Evolutionary conservation across 306 rosid species (phyloP).

Genomic region (Psophocarpus tetragonolobus): DNA sequence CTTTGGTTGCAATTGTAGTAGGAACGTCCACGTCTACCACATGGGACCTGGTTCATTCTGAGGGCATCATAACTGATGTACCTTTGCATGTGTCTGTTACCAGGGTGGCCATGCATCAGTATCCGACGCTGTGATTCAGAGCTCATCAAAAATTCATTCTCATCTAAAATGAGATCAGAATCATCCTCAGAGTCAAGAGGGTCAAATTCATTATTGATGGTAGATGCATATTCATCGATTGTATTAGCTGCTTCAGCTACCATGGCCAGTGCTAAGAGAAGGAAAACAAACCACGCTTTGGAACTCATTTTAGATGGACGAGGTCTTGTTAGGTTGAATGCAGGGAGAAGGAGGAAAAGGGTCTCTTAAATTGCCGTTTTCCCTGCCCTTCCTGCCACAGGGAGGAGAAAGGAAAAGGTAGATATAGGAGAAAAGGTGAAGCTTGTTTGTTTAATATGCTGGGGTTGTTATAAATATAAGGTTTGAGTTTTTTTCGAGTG

Average conservation of each 20-base stretch:
- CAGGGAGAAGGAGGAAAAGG: not conserved
- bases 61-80: slow-evolving; percentile 46
- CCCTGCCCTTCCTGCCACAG: not conserved
- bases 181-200: not conserved
- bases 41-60: slow-evolving; percentile 30
- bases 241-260: slow-evolving; percentile 32
- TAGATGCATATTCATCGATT: not conserved
- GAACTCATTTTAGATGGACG: slow-evolving; percentile 35
- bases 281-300: slow-evolving; percentile 34
- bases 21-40: slow-evolving; percentile 42
- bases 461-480: not conserved
- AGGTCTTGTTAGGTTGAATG: not conserved
- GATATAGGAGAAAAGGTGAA: not conserved
- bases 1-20: slow-evolving; percentile 45
- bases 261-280: slow-evolving; percentile 38
- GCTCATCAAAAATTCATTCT: slow-evolving; percentile 49
- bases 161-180: slow-evolving; percentile 30
- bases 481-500: not conserved
- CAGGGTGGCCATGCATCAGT: not conserved
- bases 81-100: not conserved
- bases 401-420: not conserved
- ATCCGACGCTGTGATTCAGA: slow-evolving; percentile 33
- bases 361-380: not conserved
- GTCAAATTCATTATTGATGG: not conserved
- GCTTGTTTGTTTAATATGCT: not conserved